These are phyloP conservation scores for Cenococcum geophilum DNA, from an alignment of 495 filamentous ascomycete species.

Conservation along the genomic window DNA sequence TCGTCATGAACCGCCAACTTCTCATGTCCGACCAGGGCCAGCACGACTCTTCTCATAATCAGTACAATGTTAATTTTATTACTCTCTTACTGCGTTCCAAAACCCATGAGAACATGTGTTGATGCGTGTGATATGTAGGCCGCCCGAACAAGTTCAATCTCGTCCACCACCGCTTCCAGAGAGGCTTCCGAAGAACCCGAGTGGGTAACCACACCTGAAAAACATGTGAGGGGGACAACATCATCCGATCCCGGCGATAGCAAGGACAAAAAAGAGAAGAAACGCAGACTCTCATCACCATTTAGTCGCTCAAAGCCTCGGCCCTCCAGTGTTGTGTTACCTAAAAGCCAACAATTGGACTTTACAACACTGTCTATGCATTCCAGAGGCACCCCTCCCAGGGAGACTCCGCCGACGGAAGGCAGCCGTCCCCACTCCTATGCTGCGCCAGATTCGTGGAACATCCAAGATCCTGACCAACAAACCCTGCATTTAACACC, in stretches of 20 bases:
- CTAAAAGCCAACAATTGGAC: slow-evolving; percentile 15
- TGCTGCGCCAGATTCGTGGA: slow-evolving; percentile 29
- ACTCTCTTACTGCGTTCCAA: slow-evolving; percentile 8
- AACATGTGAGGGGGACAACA: neutral
- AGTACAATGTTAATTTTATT: slow-evolving; percentile 22
- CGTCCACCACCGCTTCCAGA: slow-evolving; percentile 12
- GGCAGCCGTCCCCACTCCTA: slow-evolving; percentile 23
- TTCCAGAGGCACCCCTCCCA: slow-evolving; percentile 15
- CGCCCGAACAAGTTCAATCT: slow-evolving; percentile 8
- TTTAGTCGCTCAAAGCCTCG: slow-evolving; percentile 27
- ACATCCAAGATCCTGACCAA: slow-evolving; percentile 2
- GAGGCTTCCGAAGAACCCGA: slow-evolving; percentile 25
- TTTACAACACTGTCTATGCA: slow-evolving; percentile 12
- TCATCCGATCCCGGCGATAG: slow-evolving; percentile 13
- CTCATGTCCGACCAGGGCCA: slow-evolving; percentile 24
- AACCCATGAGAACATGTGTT: slow-evolving; percentile 18
- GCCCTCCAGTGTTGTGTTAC: slow-evolving; percentile 25
- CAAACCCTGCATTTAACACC: slow-evolving; percentile 15
- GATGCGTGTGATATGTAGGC: slow-evolving; percentile 30
- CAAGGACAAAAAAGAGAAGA: slow-evolving; percentile 25
- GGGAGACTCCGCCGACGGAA: slow-evolving; percentile 22
- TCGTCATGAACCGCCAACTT: neutral
- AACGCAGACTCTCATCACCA: slow-evolving; percentile 24
- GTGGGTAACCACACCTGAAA: slow-evolving; percentile 14
- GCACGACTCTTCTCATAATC: slow-evolving; percentile 10